Evolutionary conservation across 2,329 filamentous ascomycete species (phyloP).

Genomic region (Paecilomyces niveus): DNA sequence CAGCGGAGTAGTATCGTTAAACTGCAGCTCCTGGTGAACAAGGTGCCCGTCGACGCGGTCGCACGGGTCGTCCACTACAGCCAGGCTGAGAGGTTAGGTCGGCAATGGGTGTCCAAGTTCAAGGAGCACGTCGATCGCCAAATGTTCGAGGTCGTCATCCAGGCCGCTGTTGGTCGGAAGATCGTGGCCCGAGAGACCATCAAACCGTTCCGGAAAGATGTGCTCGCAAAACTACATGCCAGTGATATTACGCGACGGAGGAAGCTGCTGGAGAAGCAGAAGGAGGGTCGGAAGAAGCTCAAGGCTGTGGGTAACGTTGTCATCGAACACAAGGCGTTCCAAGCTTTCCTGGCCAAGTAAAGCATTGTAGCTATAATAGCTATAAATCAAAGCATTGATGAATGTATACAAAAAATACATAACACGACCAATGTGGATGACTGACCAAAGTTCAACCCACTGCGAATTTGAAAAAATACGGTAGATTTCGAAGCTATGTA

Average conservation of each 20-base stretch:
- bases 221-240: constrained; percentile 86
- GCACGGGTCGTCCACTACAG: constrained; percentile 79
- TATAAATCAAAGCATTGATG: not conserved
- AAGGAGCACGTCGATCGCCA: constrained; percentile 94
- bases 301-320: constrained; percentile 73
- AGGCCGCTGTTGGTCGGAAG: constrained; percentile 74
- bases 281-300: constrained; percentile 85
- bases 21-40: constrained; percentile 89
- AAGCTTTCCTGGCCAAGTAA: constrained; percentile 81
- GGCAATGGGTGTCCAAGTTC: constrained; percentile 89
- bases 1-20: constrained; percentile 73
- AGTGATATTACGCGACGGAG: constrained; percentile 73
- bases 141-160: constrained; percentile 95
- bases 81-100: constrained; percentile 72
- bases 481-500: too few species aligned
- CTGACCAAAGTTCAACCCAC: not conserved
- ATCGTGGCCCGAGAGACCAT: constrained; percentile 89
- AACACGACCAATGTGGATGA: too few species aligned
- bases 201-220: constrained; percentile 95
- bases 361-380: not conserved
- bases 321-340: constrained; percentile 95
- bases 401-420: not conserved
- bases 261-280: constrained; percentile 93
- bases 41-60: constrained; percentile 86
- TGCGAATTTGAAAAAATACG: not conserved